Evolutionary conservation across 805 yeast genomes (phyloP).

Genomic region (Pichia scutulata): DNA sequence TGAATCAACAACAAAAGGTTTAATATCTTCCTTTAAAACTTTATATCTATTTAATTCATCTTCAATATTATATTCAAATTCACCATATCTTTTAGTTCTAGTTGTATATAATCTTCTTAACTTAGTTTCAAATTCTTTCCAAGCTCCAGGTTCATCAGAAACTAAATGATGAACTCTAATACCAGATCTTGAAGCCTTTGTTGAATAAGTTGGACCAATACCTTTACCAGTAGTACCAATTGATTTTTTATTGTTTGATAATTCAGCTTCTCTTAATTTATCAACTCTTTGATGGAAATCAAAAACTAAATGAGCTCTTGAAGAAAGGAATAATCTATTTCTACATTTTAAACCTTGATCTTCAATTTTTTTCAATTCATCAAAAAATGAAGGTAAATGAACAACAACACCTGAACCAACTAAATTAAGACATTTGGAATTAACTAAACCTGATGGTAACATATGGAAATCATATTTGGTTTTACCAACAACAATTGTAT

Average conservation of each 20-base stretch:
- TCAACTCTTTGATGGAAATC: slow-evolving; percentile 98
- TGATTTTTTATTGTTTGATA: slow-evolving; percentile 68
- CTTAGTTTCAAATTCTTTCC: slow-evolving; percentile 82
- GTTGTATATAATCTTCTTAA: slow-evolving; percentile 72
- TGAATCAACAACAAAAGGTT: slow-evolving; percentile 92
- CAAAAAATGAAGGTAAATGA: slow-evolving; percentile 88
- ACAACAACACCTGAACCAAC: slow-evolving; percentile 96
- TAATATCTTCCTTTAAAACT: slow-evolving; percentile 60
- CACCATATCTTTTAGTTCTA: slow-evolving; percentile 87
- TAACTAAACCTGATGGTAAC: slow-evolving; percentile 97
- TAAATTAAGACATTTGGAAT: slow-evolving; percentile 81
- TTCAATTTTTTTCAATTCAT: slow-evolving; percentile 75
- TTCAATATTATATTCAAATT: slow-evolving; percentile 79
- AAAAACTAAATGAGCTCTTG: slow-evolving; percentile 93
- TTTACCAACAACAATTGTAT: slow-evolving; percentile 88
- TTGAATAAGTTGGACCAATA: slow-evolving; percentile 96
- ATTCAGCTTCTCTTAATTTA: slow-evolving; percentile 88
- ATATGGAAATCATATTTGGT: slow-evolving; percentile 95
- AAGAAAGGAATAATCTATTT: slow-evolving; percentile 77
- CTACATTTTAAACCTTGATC: slow-evolving; percentile 71
- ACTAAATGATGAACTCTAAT: slow-evolving; percentile 94
- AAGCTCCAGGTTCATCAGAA: slow-evolving; percentile 79
- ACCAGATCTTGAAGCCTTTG: slow-evolving; percentile 96
- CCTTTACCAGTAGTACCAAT: slow-evolving; percentile 99
- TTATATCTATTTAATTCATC: slow-evolving; percentile 74